Conservation (phyloP, 108 stramenopile species). For the Aureococcus anophagefferens region DNA sequence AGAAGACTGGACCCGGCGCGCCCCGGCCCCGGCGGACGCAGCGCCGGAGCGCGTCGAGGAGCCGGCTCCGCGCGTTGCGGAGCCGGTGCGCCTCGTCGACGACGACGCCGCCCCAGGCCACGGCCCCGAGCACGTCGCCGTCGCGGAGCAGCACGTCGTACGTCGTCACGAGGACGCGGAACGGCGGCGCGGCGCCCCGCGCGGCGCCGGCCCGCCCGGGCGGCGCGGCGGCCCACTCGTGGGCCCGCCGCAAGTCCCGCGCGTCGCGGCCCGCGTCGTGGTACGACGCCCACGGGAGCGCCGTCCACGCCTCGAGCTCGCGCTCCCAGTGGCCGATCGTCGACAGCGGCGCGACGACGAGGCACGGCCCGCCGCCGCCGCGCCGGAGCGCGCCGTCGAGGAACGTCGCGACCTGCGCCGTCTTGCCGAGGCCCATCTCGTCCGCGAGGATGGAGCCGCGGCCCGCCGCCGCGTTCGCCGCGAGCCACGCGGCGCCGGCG, state of each 20-base stretch:
- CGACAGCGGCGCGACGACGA: constrained; percentile 81
- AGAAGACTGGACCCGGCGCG: background rate
- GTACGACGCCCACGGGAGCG: constrained; percentile 80
- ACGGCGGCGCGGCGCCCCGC: constrained; percentile 70
- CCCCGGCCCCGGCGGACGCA: constrained; percentile 24
- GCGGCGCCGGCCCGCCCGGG: constrained; percentile 8
- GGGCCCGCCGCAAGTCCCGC: constrained; percentile 62
- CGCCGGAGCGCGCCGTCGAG: too few relatives aligned
- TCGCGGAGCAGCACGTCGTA: constrained; percentile 86
- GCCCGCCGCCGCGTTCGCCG: too few relatives aligned
- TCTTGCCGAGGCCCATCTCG: too few relatives aligned
- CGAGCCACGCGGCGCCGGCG: too few relatives aligned
- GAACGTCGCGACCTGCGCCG: too few relatives aligned
- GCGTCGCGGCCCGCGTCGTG: constrained; percentile 85
- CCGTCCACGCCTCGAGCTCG: constrained; percentile 81
- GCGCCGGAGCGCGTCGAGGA: constrained; percentile 61
- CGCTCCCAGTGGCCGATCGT: constrained; percentile 84
- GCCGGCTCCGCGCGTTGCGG: constrained; percentile 64
- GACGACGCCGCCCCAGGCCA: constrained; percentile 70
- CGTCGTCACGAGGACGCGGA: constrained; percentile 87
- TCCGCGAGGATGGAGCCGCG: too few relatives aligned
- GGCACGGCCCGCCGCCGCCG: constrained; percentile 88
- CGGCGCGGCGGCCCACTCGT: constrained; percentile 75
- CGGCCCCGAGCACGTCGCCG: constrained; percentile 57
- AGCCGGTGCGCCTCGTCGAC: constrained; percentile 92